Evolutionary conservation across 208 protist genomes (phyloP), one percentile per base, ranked within the genome.

Genomic region (Leptomonas seymouri): DNA sequence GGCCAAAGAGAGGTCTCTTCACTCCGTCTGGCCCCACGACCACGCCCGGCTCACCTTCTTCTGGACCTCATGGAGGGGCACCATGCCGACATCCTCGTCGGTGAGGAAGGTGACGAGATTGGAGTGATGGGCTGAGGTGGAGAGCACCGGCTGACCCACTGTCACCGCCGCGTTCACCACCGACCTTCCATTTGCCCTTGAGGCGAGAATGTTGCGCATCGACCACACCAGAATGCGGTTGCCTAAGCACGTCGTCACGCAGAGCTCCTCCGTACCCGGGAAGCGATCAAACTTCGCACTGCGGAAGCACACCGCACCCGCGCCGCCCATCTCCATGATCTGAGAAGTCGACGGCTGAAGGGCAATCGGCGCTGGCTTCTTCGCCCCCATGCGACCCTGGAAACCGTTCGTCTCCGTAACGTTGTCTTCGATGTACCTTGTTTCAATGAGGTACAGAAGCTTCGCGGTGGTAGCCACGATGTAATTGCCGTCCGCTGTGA

Each of bases 401-500:
- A 89, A 89, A 15, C 83, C 83, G 23, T 82, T 80, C 36, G 63
- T 74, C 34, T 70, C 68, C 0, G 60, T 67, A 9, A 49, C 74
- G 21, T 76, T 50, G 36, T 6, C 27, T 58, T 82, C 81, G 46
- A 79, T 49, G 57, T 80, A 86, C 45, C 74, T 63, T 8, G 86
- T 91, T 21, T 77, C 66, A 49, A 91, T 84, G 59, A 89, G 65
- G 15, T 89, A 64, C 18, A 87, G 53, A 39, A 63, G 79, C 31
- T 76, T 60, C 34, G 41, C 30, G 23, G 71, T 74, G n/a, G 83
- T 84, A 28, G 83, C 86, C 39, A 91, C 58, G 39, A 89, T 82
- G 64, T 84, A 87, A 28, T 78, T 45, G 21, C 86, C 86, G 67
- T 91, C 80, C 39, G 77, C 60, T 27, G 82, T 87, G 28, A 91